A percentile compares a stretch with the other conserved stretches of the same genome.
phyloP scores from a whole-genome alignment of 2,329 filamentous ascomycete genomes.

The Aspergillus brunneoviolaceus region DNA sequence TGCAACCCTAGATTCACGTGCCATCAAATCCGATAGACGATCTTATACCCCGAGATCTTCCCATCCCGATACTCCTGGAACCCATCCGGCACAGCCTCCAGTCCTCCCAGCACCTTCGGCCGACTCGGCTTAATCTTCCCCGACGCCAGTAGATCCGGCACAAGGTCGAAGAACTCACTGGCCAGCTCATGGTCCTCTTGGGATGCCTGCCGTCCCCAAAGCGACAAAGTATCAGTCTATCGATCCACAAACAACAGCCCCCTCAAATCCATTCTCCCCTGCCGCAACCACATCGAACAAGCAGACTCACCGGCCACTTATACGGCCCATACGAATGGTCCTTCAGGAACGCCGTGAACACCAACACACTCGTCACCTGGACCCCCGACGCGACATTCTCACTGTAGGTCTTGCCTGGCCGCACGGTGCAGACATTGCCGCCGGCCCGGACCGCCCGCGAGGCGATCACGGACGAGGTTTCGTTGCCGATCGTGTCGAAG shows the following conservation, averaged over 20 bases:
- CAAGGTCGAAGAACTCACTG: slow-evolving; percentile 38
- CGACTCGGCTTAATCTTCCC: slow-evolving; percentile 39
- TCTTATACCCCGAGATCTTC: slow-evolving; percentile 42
- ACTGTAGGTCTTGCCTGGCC: slow-evolving; percentile 43
- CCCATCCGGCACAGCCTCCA: slow-evolving; percentile 34
- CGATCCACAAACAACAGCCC: no score
- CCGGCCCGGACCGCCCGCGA: slow-evolving; percentile 18
- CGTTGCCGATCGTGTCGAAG: slow-evolving; percentile 48
- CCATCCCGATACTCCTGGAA: slow-evolving; percentile 43
- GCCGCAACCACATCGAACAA: background rate
- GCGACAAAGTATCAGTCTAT: background rate
- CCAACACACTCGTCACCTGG: slow-evolving; percentile 44
- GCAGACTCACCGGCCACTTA: slow-evolving; percentile 38
- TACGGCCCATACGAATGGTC: slow-evolving; percentile 39
- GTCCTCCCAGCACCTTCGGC: slow-evolving; percentile 29
- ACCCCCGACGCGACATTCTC: slow-evolving; percentile 34
- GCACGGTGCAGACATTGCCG: slow-evolving; percentile 42
- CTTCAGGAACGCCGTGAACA: slow-evolving; percentile 46
- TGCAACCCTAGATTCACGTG: no score
- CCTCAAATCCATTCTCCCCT: background rate
- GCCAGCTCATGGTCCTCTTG: slow-evolving; percentile 40
- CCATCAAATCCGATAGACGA: slow-evolving; percentile 34
- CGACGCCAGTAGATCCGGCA: slow-evolving; percentile 33
- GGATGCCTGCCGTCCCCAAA: slow-evolving; percentile 25
- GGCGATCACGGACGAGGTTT: slow-evolving; percentile 30